Evolutionary conservation across 441 rosid genomes (phyloP), one percentile per base, ranked within the genome.

Genomic region (Aquilaria agallochum): DNA sequence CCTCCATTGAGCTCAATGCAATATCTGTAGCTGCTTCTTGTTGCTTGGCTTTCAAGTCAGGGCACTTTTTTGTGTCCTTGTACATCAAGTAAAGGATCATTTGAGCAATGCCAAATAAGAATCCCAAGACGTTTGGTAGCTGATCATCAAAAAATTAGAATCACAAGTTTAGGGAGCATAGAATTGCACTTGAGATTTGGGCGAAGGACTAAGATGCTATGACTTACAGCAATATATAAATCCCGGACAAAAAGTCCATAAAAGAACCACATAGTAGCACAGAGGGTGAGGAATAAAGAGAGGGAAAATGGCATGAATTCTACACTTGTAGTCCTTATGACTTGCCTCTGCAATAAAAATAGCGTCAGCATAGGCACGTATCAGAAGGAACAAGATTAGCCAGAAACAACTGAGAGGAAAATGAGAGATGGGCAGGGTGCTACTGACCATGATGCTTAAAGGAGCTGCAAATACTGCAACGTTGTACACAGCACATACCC

Each of bases 91-190:
- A 92, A 12, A 92, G 66, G 58, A 78, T 64, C 85, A 92, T 87
- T 71, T 92, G 97, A 48, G 81, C 69, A 49, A 81, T 30, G 55
- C 96, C 96, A 50, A 89, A 71, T 45, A 82, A 10, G 62, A 89
- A 83, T 8, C 96, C 95, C 27, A 85, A 61, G 51, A 82, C 73
- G 71, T 87, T 91, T 55, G 96, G 95, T 46, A 81, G 44, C 95
- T 90, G 86, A 33, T 44, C 31, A 44, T 42, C 11, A 2, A 48
- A 44, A 50, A n/a, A 14, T 30, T 2, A 27, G 3, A 30, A 15
- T 12, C 9, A 36, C 42, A 60, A 5, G 57, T 9, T 54, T 5
- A 20, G 27, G 27, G 27, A 36, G 42, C 0, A 9, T 12, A 58
- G 12, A 5, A 20, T 27, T 20, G 2, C 7, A 2, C 9, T 5